Conservation (phyloP, 495 filamentous ascomycete species). For the Hypoxylon rickii region DNA sequence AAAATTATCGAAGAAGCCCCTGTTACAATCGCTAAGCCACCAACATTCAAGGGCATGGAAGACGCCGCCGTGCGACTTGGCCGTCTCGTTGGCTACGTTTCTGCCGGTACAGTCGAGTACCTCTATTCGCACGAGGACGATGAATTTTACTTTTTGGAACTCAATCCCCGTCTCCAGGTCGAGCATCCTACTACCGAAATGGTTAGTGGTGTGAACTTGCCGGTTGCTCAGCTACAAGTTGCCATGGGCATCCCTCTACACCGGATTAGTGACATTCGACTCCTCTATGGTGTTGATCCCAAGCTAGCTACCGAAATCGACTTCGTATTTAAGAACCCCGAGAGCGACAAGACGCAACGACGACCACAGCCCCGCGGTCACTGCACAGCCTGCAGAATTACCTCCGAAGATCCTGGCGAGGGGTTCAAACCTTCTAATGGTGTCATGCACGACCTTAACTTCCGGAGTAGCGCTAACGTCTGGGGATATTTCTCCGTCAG, state of each 20-base stretch:
- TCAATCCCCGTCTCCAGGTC: conserved; percentile 98
- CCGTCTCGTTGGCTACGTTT: conserved; percentile 95
- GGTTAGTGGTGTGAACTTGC: conserved; percentile 97
- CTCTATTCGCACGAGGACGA: conserved; percentile 98
- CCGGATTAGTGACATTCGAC: conserved; percentile 91
- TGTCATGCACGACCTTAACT: conserved; percentile 99
- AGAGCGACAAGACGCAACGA: conserved; percentile 82
- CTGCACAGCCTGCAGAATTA: conserved; percentile 98
- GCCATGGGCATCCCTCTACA: conserved; percentile 98
- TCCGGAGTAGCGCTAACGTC: conserved; percentile 96
- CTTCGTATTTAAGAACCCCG: conserved; percentile 90
- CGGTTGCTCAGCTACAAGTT: conserved; percentile 96
- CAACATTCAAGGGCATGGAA: conserved; percentile 95
- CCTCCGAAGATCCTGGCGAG: conserved; percentile 97
- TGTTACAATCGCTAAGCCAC: conserved; percentile 87
- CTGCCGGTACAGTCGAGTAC: conserved; percentile 98
- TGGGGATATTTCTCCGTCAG: conserved; percentile 99
- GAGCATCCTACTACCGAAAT: conserved; percentile 99
- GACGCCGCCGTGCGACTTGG: conserved; percentile 93
- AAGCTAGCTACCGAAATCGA: conserved; percentile 86
- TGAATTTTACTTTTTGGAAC: conserved; percentile 98
- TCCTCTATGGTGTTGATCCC: conserved; percentile 95
- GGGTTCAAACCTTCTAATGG: conserved; percentile 99
- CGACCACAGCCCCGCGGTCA: conserved; percentile 93
- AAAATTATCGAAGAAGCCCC: conserved; percentile 99